Percentiles rank a stretch among this genome's conserved stretches.
Conservation (phyloP, 306 rosid genomes). For the Vigna mungo region DNA sequence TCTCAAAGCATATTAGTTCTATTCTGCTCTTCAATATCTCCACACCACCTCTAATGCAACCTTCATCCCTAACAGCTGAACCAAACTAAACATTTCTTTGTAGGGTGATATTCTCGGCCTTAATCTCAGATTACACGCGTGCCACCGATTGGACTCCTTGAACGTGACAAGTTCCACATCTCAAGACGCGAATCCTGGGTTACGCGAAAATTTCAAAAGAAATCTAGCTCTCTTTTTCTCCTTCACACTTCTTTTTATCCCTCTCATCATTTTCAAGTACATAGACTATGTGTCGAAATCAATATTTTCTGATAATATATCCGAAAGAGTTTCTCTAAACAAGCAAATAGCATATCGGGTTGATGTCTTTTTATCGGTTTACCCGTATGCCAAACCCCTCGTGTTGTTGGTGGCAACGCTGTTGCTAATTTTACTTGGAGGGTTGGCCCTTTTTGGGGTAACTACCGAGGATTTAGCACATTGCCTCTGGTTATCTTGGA, state of each 20-base stretch:
- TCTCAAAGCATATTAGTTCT: background rate
- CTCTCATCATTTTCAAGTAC: conserved; percentile 63
- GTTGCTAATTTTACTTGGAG: conserved; percentile 81
- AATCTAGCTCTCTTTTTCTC: conserved; percentile 64
- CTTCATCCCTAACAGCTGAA: conserved; percentile 26
- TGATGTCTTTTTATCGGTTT: conserved; percentile 81
- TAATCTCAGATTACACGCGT: conserved; percentile 51
- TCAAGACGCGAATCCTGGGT: conserved; percentile 44
- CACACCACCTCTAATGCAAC: background rate
- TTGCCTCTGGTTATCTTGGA: conserved; percentile 95
- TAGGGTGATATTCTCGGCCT: conserved; percentile 67
- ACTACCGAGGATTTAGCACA: conserved; percentile 68
- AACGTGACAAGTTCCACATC: conserved; percentile 42
- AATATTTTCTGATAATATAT: conserved; percentile 59
- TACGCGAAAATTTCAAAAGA: conserved; percentile 60
- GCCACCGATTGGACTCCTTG: conserved; percentile 48
- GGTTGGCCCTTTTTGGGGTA: conserved; percentile 84
- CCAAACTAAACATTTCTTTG: conserved; percentile 31
- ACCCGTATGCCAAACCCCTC: conserved; percentile 89
- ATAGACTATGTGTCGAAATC: conserved; percentile 69
- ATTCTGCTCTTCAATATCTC: background rate
- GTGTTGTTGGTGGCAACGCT: conserved; percentile 81
- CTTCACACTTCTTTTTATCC: conserved; percentile 58
- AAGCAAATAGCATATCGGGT: conserved; percentile 77
- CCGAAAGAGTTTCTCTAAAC: conserved; percentile 74